A percentile compares a stretch with the other conserved stretches of the same genome.
These are phyloP conservation scores for Pisolithus albus DNA, from an alignment of 768 basidiomycete species.

Conservation along the genomic window DNA sequence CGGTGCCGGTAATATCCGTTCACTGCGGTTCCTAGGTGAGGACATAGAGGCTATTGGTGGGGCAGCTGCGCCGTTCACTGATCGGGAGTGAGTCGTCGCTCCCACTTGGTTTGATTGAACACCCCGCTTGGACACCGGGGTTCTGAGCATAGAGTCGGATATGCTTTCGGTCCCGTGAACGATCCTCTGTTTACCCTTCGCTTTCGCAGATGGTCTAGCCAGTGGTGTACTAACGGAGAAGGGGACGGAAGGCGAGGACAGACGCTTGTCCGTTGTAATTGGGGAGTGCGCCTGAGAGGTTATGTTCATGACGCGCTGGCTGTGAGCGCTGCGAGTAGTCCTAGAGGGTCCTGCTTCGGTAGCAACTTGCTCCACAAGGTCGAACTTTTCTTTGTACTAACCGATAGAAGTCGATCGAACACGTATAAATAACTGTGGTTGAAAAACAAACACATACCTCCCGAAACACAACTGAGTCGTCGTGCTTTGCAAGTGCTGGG, in stretches of 20 bases:
- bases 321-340: slow-evolving; percentile 53
- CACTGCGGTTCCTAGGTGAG: slow-evolving; percentile 6
- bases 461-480: slow-evolving; percentile 65
- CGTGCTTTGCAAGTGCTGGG: slow-evolving; percentile 65
- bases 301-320: slow-evolving; percentile 44
- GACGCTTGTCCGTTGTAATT: not conserved
- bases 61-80: slow-evolving; percentile 1
- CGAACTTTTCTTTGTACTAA: slow-evolving; percentile 57
- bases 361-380: slow-evolving; percentile 47
- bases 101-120: slow-evolving; percentile 5
- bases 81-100: slow-evolving; percentile 2
- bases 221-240: not conserved
- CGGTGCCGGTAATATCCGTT: not conserved
- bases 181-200: slow-evolving; percentile 28
- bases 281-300: slow-evolving; percentile 21
- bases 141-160: not conserved
- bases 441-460: slow-evolving; percentile 42
- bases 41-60: slow-evolving; percentile 1
- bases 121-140: not conserved
- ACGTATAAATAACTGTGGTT: not conserved
- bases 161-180: slow-evolving; percentile 4
- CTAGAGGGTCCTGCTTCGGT: slow-evolving; percentile 44
- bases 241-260: not conserved
- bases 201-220: slow-evolving; percentile 15
- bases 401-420: slow-evolving; percentile 4